Percentiles rank a stretch among this genome's conserved stretches.
Conservation (phyloP, 176 grass and related monocot genomes). For the Eremochloa ophiuroides region DNA sequence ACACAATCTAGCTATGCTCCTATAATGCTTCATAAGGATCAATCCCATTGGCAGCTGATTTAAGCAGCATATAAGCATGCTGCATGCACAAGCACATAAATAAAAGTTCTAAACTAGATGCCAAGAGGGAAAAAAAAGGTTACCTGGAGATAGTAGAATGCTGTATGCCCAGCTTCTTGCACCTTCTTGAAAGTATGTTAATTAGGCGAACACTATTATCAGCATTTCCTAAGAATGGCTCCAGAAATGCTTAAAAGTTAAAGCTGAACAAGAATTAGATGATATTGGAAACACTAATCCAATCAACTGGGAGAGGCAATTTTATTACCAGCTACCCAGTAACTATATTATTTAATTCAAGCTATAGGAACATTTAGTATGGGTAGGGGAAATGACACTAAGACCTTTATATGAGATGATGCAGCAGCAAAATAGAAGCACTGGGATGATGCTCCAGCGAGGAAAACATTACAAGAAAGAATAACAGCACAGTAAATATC, state of each 20-base stretch:
- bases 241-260: not conserved
- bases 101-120: not conserved
- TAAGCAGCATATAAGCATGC: not conserved
- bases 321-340: not conserved
- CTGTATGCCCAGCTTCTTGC: not conserved
- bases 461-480: not conserved
- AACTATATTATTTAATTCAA: not conserved
- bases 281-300: not conserved
- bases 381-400: not conserved
- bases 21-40: not conserved
- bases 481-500: not conserved
- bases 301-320: not conserved
- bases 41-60: not conserved
- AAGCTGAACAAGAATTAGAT: not conserved
- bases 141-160: not conserved
- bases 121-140: not conserved
- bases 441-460: not conserved
- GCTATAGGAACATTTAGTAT: not conserved
- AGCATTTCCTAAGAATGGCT: conserved; percentile 4
- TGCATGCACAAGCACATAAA: not conserved
- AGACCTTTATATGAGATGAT: not conserved
- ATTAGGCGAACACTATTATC: not conserved
- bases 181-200: not conserved
- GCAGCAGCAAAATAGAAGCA: not conserved
- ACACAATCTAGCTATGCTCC: not conserved